These are phyloP conservation scores for Gracilaria domingensis DNA, from an alignment of 23 red algal genomes.

Conservation along the genomic window DNA sequence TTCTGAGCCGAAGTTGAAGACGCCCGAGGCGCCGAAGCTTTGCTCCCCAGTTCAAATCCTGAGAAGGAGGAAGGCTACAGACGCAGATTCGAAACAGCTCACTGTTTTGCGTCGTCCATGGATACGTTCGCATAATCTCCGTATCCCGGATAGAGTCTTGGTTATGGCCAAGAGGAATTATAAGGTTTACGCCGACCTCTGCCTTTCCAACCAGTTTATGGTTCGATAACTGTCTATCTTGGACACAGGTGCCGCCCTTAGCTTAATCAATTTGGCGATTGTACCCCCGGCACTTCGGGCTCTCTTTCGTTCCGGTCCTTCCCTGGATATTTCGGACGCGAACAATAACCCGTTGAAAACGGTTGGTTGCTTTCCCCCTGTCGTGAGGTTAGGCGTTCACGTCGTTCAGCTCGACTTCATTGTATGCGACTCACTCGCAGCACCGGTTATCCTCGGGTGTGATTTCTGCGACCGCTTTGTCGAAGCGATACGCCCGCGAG, in stretches of 20 bases:
- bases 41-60: neutral
- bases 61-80: neutral
- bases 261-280: neutral
- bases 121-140: constrained; percentile 15
- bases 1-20: neutral
- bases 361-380: neutral
- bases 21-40: neutral
- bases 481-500: neutral
- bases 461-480: constrained; percentile 15
- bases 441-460: constrained; percentile 15
- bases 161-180: constrained; percentile 34
- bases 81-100: neutral
- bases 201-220: constrained; percentile 26
- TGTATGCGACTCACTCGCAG: neutral
- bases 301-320: neutral
- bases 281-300: neutral
- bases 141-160: constrained; percentile 20
- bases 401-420: neutral
- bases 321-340: neutral
- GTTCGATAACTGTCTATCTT: no score
- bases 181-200: constrained; percentile 41
- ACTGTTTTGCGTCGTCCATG: constrained; percentile 23
- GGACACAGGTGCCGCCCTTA: no score
- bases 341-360: neutral
- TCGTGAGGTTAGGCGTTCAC: neutral